Base-by-base conservation (phyloP, 164 flowering plant genomes). In the Magnolia kwangsiensis region DNA sequence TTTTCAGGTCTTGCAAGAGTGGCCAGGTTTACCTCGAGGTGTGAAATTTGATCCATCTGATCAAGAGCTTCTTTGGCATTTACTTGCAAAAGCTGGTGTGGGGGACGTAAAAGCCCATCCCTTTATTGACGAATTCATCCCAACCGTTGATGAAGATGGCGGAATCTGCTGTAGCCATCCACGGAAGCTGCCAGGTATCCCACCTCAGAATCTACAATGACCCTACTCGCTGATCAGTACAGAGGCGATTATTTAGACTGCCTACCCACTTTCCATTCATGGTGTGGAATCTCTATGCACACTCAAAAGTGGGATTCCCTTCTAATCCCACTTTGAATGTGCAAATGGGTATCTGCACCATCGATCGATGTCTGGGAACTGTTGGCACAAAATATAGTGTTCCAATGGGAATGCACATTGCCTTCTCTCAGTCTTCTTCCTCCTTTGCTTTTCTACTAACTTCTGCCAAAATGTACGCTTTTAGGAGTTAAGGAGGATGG, bases 11-110 rank as follows among this genome's bases (percentile, higher is more conserved):
- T 55, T 66, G 72, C 86, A 88, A 50, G 92, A 85, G 27, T 94
- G 98, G 98, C 98, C 98, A 13, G 97, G 98, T 67, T 80, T 95
- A 78, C 98, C 98, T 0, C 78, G 87, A 76, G 98, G 98, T 50
- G 98, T 95, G 83, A 95, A 92, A 81, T 95, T 95, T 79, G 98
- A 95, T 80, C 98, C 98, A 76, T 79, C 98, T 77, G 98, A 93
- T 81, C 93, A 83, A 83, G 97, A 95, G 81, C 90, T 93, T 45
- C 83, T 95, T 50, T 85, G 89, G 92, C 98, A 95, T 84, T 87
- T 95, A 79, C 88, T 89, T 75, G 87, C 92, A 50, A 93, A 95
- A 85, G 88, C 76, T 80, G 93, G 95, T 37, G 73, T 21, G 4
- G 87, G 49, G 20, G 74, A 76, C 78, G 73, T 71, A n/a, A 86